Evolutionary conservation across 441 rosid species (phyloP), one percentile per base, ranked within the genome.

Genomic region (Monsonia emarginata): DNA sequence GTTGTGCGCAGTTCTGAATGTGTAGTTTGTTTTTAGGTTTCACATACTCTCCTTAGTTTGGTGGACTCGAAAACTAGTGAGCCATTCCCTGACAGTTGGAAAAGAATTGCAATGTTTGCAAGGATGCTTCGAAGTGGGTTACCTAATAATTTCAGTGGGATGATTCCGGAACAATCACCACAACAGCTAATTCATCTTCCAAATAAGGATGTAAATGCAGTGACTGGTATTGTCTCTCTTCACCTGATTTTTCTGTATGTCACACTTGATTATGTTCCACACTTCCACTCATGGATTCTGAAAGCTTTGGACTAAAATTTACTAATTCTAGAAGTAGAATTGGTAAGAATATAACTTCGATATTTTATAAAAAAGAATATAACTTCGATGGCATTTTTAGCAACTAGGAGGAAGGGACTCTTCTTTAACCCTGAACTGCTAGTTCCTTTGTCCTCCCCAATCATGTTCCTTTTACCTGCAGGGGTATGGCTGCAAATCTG

Each of bases 31-130:
- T 32, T 79, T 74, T 76, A 94, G 99, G 96, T 88, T 25, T 89
- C 99, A 65, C 99, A 94, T 76, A 91, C 99, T 50, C 88, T 94
- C 77, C 99, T 94, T 62, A 86, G 90, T 82, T 82, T 94, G 87
- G 80, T 91, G 63, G 94, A 91, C 81, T 76, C 92, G 19, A 78
- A 68, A 86, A 84, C 89, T 38, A 81, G 87, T 44, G 92, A 80
- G 82, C 90, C 95, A 65, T 76, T 85, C 72, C 66, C 83, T 58
- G 89, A 83, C 40, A 75, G 88, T 67, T 82, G 38, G 54, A 81
- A 76, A 77, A 84, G 99, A 80, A 80, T 91, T 50, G 67, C 81
- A 57, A 72, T 82, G 50, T 84, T 91, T 70, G 71, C 94, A 56
- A 85, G 81, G 81, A 91, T 91, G 96, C 92, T 94, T 76, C 89